Conservation (phyloP, 2,329 filamentous ascomycete species). For the Phoma sp. region DNA sequence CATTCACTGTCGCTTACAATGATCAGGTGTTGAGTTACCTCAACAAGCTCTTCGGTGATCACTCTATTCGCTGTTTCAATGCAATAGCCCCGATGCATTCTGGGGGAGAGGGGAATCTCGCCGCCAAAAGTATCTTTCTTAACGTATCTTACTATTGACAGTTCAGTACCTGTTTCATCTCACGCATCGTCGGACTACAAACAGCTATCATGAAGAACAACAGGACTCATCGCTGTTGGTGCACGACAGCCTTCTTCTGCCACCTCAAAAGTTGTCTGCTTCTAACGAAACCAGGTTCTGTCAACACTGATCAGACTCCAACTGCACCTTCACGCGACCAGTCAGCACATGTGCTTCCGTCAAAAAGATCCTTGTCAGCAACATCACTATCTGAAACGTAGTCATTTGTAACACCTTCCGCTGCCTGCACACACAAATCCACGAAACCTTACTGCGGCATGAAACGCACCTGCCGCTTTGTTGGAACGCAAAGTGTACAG, state of each 20-base stretch:
- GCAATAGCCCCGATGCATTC: not conserved
- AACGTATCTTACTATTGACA: too few species aligned
- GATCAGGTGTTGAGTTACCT: not conserved
- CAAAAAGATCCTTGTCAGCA: too few species aligned
- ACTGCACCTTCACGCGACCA: too few species aligned
- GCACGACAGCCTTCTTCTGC: not conserved
- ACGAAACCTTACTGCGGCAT: constrained; percentile 4
- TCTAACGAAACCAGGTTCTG: too few species aligned
- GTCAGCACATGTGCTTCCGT: too few species aligned
- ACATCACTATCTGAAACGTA: not conserved
- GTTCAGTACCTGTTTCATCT: not conserved
- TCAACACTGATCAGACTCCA: too few species aligned
- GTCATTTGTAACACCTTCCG: not conserved
- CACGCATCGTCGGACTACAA: not conserved
- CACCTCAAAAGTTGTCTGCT: not conserved
- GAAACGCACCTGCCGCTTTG: not conserved
- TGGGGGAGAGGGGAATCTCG: not conserved
- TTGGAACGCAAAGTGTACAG: not conserved
- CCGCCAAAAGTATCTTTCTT: not conserved
- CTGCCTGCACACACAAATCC: not conserved
- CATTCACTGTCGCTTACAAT: not conserved
- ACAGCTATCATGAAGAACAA: not conserved
- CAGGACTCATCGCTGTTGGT: not conserved
- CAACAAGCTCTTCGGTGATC: not conserved
- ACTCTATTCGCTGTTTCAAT: not conserved